A percentile compares a stretch with the other conserved stretches of the same genome.
phyloP scores from a whole-genome alignment of 805 yeast species.

The Debaryomyces maramus region DNA sequence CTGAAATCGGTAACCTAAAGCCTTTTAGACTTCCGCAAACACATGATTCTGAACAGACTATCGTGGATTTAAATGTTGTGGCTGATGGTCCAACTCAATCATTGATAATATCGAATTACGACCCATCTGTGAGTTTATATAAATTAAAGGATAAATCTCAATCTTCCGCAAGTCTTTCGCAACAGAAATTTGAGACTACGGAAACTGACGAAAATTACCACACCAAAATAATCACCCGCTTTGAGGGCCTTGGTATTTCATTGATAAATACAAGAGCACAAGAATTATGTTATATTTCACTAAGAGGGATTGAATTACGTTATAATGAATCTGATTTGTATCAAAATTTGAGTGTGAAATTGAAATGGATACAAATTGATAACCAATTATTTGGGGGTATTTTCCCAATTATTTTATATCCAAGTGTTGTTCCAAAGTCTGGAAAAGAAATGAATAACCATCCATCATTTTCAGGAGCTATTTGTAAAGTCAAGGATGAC shows the following conservation, averaged over 20 bases:
- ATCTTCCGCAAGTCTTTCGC: slow-evolving; percentile 32
- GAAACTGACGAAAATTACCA: slow-evolving; percentile 55
- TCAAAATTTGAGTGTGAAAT: slow-evolving; percentile 73
- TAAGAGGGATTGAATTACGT: slow-evolving; percentile 76
- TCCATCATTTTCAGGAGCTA: slow-evolving; percentile 85
- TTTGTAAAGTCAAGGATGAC: slow-evolving; percentile 83
- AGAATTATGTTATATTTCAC: slow-evolving; percentile 81
- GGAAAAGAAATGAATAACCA: slow-evolving; percentile 81
- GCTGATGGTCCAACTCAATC: slow-evolving; percentile 97
- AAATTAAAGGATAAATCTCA: slow-evolving; percentile 41
- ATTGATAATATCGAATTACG: slow-evolving; percentile 78
- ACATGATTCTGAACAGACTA: slow-evolving; percentile 37
- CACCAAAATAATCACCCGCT: slow-evolving; percentile 56
- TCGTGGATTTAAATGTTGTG: slow-evolving; percentile 85
- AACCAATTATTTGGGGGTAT: slow-evolving; percentile 87
- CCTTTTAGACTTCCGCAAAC: slow-evolving; percentile 76
- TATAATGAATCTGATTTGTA: slow-evolving; percentile 83
- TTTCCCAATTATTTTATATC: slow-evolving; percentile 85
- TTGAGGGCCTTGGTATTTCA: slow-evolving; percentile 88
- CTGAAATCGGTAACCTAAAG: slow-evolving; percentile 87
- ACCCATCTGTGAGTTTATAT: slow-evolving; percentile 74
- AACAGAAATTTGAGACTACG: slow-evolving; percentile 54
- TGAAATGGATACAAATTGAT: slow-evolving; percentile 95
- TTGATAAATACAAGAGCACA: slow-evolving; percentile 67
- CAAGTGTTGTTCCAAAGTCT: slow-evolving; percentile 84